Conservation (phyloP, 805 yeast genomes). For the Yueomyces sp. region DNA sequence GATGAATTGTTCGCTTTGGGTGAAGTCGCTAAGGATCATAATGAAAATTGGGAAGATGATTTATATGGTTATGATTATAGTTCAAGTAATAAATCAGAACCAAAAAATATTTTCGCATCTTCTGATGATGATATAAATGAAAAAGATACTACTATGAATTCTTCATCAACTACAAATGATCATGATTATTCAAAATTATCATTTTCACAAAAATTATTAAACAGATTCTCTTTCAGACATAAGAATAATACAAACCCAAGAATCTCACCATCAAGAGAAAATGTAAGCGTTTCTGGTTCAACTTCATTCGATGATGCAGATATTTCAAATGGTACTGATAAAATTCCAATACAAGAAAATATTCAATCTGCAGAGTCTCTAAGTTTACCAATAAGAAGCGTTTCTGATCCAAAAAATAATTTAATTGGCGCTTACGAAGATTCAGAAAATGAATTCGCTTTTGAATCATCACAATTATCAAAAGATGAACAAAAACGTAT, state of each 20-base stretch:
- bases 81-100: constrained; percentile 2
- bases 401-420: constrained; percentile 19
- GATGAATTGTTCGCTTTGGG: constrained; percentile 63
- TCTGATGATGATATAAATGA: constrained; percentile 8
- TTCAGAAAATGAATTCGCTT: constrained; percentile 3
- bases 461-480: not conserved
- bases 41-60: constrained; percentile 59
- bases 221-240: constrained; percentile 2
- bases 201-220: constrained; percentile 10
- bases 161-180: constrained; percentile 7
- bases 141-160: constrained; percentile 2
- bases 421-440: constrained; percentile 15
- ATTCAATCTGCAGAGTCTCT: too few relatives aligned
- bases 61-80: constrained; percentile 18
- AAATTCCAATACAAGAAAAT: constrained; percentile 1
- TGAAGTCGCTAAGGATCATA: constrained; percentile 69
- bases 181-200: constrained; percentile 12
- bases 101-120: constrained; percentile 2
- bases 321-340: constrained; percentile 14
- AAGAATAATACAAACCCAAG: constrained; percentile 1
- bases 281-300: constrained; percentile 1
- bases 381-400: constrained; percentile 6
- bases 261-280: not conserved
- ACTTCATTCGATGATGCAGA: not conserved
- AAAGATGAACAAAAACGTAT: not conserved